Percentiles rank a stretch among this genome's conserved stretches.
phyloP scores from a whole-genome alignment of 2,329 filamentous ascomycete species.

The Bipolaris bicolor region DNA sequence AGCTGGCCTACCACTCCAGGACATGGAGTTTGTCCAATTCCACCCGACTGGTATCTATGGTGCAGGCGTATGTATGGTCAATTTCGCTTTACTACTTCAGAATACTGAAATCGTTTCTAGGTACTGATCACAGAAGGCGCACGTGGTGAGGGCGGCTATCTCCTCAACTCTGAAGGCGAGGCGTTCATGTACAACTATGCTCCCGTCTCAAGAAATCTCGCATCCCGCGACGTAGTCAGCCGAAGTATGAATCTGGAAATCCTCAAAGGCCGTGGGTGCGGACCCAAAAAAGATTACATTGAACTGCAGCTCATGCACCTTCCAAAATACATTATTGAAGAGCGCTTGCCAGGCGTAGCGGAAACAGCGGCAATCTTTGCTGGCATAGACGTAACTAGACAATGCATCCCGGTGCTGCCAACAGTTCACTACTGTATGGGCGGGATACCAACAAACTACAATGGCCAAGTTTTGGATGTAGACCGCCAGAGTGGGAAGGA shows the following conservation, averaged over 20 bases:
- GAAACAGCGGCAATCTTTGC: conserved; percentile 59
- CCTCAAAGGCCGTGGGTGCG: conserved; percentile 54
- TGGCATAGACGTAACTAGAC: conserved; percentile 56
- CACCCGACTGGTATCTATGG: conserved; percentile 60
- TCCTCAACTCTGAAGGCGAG: conserved; percentile 57
- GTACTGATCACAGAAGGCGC: conserved; percentile 58
- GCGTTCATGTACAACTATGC: conserved; percentile 61
- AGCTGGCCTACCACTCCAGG: conserved; percentile 57
- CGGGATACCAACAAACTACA: conserved; percentile 58
- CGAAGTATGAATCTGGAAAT: conserved; percentile 59
- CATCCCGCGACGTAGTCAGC: conserved; percentile 56
- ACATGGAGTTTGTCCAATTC: conserved; percentile 61
- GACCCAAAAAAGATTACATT: conserved; percentile 56
- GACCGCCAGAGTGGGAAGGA: conserved; percentile 42
- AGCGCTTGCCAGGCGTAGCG: conserved; percentile 57
- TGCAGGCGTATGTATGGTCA: conserved; percentile 48
- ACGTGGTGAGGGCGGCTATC: conserved; percentile 58
- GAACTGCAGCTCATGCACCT: conserved; percentile 57
- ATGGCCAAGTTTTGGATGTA: conserved; percentile 55
- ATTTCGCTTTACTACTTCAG: neutral
- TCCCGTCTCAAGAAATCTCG: conserved; percentile 58
- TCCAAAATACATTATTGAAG: conserved; percentile 55
- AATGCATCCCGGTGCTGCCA: conserved; percentile 59
- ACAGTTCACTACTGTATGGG: conserved; percentile 62
- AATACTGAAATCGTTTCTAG: conserved; percentile 14